These are phyloP conservation scores for Aspergillus eucalypticola DNA, from an alignment of 2,329 filamentous ascomycete species.

Conservation along the genomic window DNA sequence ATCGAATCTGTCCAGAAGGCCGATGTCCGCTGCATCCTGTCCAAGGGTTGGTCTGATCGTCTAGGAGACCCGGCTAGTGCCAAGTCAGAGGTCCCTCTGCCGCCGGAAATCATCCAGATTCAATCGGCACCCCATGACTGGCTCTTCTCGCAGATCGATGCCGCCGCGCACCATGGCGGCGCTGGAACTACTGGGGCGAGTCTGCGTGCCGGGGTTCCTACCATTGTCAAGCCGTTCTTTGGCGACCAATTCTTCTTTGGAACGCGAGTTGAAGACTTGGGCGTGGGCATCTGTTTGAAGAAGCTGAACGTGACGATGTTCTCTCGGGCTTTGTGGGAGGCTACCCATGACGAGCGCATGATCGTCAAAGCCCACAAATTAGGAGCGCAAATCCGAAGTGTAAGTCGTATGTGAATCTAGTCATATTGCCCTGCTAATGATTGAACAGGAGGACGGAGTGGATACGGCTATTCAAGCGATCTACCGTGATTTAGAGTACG, in stretches of 20 bases:
- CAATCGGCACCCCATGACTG: constrained; percentile 93
- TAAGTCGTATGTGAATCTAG: constrained; percentile 48
- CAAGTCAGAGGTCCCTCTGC: constrained; percentile 68
- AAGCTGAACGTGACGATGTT: constrained; percentile 87
- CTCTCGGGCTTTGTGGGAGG: constrained; percentile 84
- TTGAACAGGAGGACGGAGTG: constrained; percentile 78
- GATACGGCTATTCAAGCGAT: constrained; percentile 85
- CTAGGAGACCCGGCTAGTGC: constrained; percentile 60
- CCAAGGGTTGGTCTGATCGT: constrained; percentile 95
- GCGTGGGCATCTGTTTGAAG: constrained; percentile 85
- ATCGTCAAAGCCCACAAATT: constrained; percentile 79
- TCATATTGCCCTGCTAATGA: constrained; percentile 24
- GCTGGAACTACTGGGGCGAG: constrained; percentile 94
- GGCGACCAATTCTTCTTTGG: constrained; percentile 98
- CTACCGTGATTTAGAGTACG: constrained; percentile 93
- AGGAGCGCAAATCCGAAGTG: constrained; percentile 83
- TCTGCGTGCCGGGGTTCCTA: constrained; percentile 84
- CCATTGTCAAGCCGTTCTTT: constrained; percentile 95
- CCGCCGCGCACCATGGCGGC: constrained; percentile 90
- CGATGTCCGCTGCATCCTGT: constrained; percentile 90
- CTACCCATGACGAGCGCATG: constrained; percentile 87
- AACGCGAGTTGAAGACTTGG: constrained; percentile 82
- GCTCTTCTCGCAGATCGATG: constrained; percentile 92
- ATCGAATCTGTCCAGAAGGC: constrained; percentile 88
- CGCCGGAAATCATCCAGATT: constrained; percentile 82